Evolutionary conservation across 495 filamentous ascomycete genomes (phyloP).

Genomic region (Gamarada debralockiae): DNA sequence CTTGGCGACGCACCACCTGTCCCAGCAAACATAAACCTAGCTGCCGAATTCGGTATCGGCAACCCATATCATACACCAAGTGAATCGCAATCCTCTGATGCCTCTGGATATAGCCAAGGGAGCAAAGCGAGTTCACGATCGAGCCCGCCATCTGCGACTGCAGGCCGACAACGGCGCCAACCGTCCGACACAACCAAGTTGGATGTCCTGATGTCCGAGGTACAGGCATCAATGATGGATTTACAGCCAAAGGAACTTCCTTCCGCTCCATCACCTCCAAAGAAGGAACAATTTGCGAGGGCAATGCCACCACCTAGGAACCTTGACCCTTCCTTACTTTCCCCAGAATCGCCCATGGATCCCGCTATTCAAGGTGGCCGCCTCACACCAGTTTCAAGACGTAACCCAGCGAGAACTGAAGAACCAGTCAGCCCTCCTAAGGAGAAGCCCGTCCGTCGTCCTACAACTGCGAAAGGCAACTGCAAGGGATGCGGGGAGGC

Average conservation of each 20-base stretch:
- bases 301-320: conserved; percentile 2
- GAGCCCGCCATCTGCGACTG: conserved; percentile 43
- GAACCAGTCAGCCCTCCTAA: background rate
- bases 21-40: conserved; percentile 38
- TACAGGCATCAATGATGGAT: conserved; percentile 45
- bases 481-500: conserved; percentile 77
- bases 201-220: conserved; percentile 48
- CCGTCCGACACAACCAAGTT: conserved; percentile 26
- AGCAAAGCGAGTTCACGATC: conserved; percentile 71
- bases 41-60: conserved; percentile 45
- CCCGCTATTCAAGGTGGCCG: conserved; percentile 45
- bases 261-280: conserved; percentile 11
- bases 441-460: conserved; percentile 27
- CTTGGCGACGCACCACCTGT: conserved; percentile 12
- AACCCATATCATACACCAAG: conserved; percentile 60
- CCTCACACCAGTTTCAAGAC: conserved; percentile 32
- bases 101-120: conserved; percentile 59
- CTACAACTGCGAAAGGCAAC: conserved; percentile 53
- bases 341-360: conserved; percentile 56
- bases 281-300: conserved; percentile 11
- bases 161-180: conserved; percentile 8
- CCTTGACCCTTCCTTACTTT: conserved; percentile 2
- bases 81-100: conserved; percentile 64
- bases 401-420: conserved; percentile 19
- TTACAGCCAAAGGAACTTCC: conserved; percentile 20